Evolutionary conservation across 2,329 filamentous ascomycete genomes (phyloP).

Genomic region (Xylaria multiplex): DNA sequence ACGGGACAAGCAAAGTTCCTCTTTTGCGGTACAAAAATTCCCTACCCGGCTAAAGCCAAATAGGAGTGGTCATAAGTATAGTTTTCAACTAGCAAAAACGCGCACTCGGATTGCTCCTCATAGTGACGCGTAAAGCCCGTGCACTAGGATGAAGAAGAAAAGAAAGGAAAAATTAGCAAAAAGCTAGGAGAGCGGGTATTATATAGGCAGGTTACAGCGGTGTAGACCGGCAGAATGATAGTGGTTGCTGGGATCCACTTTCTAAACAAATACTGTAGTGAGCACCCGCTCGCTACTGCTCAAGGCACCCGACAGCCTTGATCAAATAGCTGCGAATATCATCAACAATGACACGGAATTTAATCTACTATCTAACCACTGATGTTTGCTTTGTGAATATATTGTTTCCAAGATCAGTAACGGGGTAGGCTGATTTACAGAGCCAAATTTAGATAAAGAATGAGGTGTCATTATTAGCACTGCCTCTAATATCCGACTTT

Average conservation of each 20-base stretch:
- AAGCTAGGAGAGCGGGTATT: slow-evolving; percentile 18
- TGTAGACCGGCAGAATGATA: too few relatives aligned
- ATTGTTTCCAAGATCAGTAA: too few relatives aligned
- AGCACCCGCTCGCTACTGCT: too few relatives aligned
- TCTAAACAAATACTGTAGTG: too few relatives aligned
- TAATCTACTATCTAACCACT: too few relatives aligned
- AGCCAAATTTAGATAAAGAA: neutral
- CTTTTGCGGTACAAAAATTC: slow-evolving; percentile 76
- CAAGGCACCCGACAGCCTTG: too few relatives aligned
- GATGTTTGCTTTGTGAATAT: too few relatives aligned
- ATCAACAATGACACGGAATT: too few relatives aligned
- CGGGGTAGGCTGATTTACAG: neutral
- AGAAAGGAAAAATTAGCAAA: slow-evolving; percentile 27
- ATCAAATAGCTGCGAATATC: too few relatives aligned
- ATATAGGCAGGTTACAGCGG: slow-evolving; percentile 29
- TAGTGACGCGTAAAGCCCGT: slow-evolving; percentile 83
- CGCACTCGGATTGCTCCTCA: slow-evolving; percentile 89
- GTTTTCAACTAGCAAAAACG: slow-evolving; percentile 93
- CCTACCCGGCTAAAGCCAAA: slow-evolving; percentile 72
- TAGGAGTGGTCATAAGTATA: slow-evolving; percentile 81
- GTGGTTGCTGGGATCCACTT: too few relatives aligned
- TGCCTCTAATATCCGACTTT: neutral
- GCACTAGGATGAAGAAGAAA: slow-evolving; percentile 67
- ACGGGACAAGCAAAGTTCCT: slow-evolving; percentile 43
- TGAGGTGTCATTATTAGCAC: neutral